Conservation (phyloP, 2,329 filamentous ascomycete genomes). For the Penicillium aurantiogriseum region DNA sequence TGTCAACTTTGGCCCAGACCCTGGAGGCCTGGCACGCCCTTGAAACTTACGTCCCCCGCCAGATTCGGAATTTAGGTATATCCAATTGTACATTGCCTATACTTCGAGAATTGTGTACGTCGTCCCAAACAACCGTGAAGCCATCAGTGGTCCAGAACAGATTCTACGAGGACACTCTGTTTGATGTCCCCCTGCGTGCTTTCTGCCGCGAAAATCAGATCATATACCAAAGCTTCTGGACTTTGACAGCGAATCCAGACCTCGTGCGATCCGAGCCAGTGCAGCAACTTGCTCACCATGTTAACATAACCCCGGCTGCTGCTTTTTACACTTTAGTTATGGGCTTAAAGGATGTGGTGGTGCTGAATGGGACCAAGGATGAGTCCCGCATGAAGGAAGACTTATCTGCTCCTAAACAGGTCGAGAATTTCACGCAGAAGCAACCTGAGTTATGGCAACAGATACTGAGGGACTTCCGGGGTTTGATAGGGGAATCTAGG, state of each 20-base stretch:
- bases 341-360: constrained; percentile 48
- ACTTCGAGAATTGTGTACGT: constrained; percentile 53
- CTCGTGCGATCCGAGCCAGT: constrained; percentile 53
- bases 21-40: constrained; percentile 65
- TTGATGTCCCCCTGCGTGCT: constrained; percentile 59
- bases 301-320: constrained; percentile 45
- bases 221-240: constrained; percentile 62
- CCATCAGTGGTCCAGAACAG: constrained; percentile 73
- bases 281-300: constrained; percentile 46
- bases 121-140: constrained; percentile 46
- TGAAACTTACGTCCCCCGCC: constrained; percentile 63
- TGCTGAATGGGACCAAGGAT: constrained; percentile 59
- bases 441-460: constrained; percentile 52
- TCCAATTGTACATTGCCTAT: constrained; percentile 66
- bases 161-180: constrained; percentile 61
- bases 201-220: constrained; percentile 56
- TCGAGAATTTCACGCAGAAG: constrained; percentile 45
- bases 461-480: constrained; percentile 51
- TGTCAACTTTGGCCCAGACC: constrained; percentile 53
- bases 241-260: constrained; percentile 57
- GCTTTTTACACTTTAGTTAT: constrained; percentile 59
- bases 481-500: constrained; percentile 32
- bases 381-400: constrained; percentile 53
- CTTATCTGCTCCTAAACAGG: constrained; percentile 44
- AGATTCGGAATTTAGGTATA: constrained; percentile 68